phyloP scores from a whole-genome alignment of 202 grass and related monocot genomes.

The Digitaria exilis region DNA sequence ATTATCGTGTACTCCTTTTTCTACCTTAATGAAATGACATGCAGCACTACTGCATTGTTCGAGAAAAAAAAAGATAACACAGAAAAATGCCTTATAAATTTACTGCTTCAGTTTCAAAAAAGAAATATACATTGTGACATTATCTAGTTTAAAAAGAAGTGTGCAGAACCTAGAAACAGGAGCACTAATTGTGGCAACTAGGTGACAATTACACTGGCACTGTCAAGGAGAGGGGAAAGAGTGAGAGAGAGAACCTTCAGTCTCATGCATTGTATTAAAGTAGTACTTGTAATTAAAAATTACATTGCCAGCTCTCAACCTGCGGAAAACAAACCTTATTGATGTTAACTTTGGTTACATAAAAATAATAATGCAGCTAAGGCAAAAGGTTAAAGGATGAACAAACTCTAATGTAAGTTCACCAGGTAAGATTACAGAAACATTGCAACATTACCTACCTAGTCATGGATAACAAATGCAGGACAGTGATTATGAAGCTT shows the following conservation, averaged over 20 bases:
- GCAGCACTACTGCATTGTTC: too few species aligned
- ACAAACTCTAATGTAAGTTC: not conserved
- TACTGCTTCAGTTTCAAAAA: not conserved
- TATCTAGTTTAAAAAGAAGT: conserved; percentile 29
- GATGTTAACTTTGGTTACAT: conserved; percentile 26
- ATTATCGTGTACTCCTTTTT: too few species aligned
- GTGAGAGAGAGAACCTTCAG: conserved; percentile 64
- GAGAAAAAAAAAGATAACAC: too few species aligned
- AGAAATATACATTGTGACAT: not conserved
- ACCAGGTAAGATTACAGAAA: not conserved
- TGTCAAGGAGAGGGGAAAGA: not conserved
- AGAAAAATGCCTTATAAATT: conserved; percentile 24
- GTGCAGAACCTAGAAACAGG: conserved; percentile 5
- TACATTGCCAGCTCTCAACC: conserved; percentile 96
- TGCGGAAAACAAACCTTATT: conserved; percentile 47
- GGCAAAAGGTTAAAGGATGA: conserved; percentile 27
- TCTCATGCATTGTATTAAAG: conserved; percentile 84
- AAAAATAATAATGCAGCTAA: conserved; percentile 30
- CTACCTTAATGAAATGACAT: too few species aligned
- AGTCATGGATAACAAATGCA: conserved; percentile 3
- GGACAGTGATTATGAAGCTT: not conserved
- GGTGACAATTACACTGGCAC: conserved; percentile 2
- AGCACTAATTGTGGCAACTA: not conserved
- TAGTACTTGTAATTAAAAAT: conserved; percentile 98
- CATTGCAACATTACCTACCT: not conserved